Percentiles rank a stretch among this genome's conserved stretches.
Conservation (phyloP, 1,284 basidiomycete genomes). For the Rhodotorula glutinis region DNA sequence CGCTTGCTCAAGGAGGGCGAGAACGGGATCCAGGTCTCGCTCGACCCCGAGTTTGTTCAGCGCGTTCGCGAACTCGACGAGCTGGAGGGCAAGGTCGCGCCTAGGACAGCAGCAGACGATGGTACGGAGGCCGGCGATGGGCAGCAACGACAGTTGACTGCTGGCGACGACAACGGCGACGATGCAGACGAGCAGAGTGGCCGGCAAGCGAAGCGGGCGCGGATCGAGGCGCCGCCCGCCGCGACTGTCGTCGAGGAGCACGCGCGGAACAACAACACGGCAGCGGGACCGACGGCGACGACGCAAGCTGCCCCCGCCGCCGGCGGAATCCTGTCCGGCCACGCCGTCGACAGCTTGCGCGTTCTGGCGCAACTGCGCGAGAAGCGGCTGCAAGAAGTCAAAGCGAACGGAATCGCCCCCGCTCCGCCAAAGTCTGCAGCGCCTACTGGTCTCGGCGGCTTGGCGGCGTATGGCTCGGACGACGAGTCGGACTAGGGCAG, state of each 20-base stretch:
- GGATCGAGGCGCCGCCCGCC: conserved; percentile 53
- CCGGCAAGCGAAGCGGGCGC: conserved; percentile 37
- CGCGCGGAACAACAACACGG: conserved; percentile 6
- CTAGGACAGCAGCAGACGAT: conserved; percentile 37
- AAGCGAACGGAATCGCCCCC: neutral
- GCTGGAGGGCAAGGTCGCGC: conserved; percentile 40
- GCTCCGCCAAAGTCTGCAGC: neutral
- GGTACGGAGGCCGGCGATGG: conserved; percentile 39
- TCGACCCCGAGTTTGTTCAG: conserved; percentile 80
- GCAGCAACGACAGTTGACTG: neutral
- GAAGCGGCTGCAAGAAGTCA: neutral
- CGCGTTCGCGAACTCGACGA: conserved; percentile 57
- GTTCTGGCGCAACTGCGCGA: conserved; percentile 28
- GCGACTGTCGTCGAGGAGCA: conserved; percentile 46
- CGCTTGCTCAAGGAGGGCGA: conserved; percentile 76
- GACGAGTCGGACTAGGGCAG: conserved; percentile 16
- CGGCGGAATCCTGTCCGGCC: conserved; percentile 27
- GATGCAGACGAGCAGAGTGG: too few species aligned
- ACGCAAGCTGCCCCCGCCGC: neutral
- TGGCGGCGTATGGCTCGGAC: conserved; percentile 39
- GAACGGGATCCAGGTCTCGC: conserved; percentile 66
- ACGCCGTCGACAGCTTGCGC: conserved; percentile 34
- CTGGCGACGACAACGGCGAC: too few species aligned
- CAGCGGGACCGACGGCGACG: too few species aligned
- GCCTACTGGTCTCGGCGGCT: conserved; percentile 21